Base-by-base conservation (phyloP, 1,284 basidiomycete species). In the Apiotrichum akiyoshidainum region DNA sequence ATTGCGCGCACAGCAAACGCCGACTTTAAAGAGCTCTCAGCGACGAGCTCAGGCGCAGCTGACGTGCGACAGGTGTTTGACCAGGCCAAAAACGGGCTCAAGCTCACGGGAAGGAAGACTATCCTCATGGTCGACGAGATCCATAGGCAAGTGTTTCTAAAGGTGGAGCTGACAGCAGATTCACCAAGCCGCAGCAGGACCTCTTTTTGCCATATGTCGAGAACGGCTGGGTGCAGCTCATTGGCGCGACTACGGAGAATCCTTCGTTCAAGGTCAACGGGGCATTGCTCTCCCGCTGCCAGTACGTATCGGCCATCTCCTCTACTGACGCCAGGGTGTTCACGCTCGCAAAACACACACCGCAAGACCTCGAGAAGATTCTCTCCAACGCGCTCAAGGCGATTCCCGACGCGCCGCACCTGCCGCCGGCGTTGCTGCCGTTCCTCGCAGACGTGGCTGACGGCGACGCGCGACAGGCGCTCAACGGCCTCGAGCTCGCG, bases 231-330 rank as follows among this genome's bases (percentile, higher is more conserved):
- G 84, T 92, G 22, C 87, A 88, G 82, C 80, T 94, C 39, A 85
- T 95, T 61, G 90, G 90, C 17, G 91, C 92, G 1, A 95, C 92
- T 3, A 95, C 92, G 0, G 92, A 95, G 74, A 95, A 95, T 68
- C 92, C 92, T 0, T 91, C 89, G 1, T 95, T 94, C 80, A 90
- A 88, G 66, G 76, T 90, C 45, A 89, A 85, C 52, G 84, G 84
- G 39, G 88, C 90, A 5, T 79, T 93, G 40, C 78, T 92, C 41
- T 90, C 88, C 67, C 84, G 90, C 47, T 90, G 90, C 75, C 84
- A 89, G 88, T 87, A 63, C 69, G 83, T 79, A 21, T 3, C n/a
- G 6, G 3, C 1, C 4, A 14, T 7, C 1, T 8, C 4, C 16
- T 10, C 12, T 14, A 12, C 56, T 58, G 16, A 58, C 46, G 5